Conservation (phyloP, 805 yeast species). For the Wilhelminamyces savonicus region DNA sequence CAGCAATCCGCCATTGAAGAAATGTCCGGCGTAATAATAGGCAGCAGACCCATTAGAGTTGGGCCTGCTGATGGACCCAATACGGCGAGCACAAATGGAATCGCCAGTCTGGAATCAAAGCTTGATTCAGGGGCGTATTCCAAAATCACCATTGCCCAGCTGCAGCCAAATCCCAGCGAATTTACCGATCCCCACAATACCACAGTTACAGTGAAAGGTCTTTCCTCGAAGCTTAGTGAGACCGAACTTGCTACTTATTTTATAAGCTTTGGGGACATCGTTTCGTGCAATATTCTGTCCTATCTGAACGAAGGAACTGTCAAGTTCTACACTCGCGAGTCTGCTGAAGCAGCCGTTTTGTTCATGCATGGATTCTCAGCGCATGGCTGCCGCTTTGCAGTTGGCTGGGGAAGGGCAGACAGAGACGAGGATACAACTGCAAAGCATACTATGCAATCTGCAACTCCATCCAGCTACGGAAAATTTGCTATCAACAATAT, state of each 20-base stretch:
- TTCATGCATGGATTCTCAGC: slow-evolving; percentile 23
- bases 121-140: too few relatives aligned
- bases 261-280: slow-evolving; percentile 54
- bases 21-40: slow-evolving; percentile 73
- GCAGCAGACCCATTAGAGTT: slow-evolving; percentile 75
- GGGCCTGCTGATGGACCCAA: slow-evolving; percentile 35
- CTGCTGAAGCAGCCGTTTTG: slow-evolving; percentile 34
- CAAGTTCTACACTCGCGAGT: slow-evolving; percentile 21
- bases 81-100: too few relatives aligned
- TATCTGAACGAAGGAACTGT: slow-evolving; percentile 17
- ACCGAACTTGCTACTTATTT: slow-evolving; percentile 57
- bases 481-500: slow-evolving; percentile 6
- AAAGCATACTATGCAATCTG: slow-evolving; percentile 7
- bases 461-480: slow-evolving; percentile 15
- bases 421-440: slow-evolving; percentile 8
- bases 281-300: slow-evolving; percentile 16
- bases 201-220: slow-evolving; percentile 64
- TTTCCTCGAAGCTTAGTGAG: slow-evolving; percentile 53
- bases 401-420: slow-evolving; percentile 33
- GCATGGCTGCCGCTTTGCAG: slow-evolving; percentile 20
- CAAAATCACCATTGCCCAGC: slow-evolving; percentile 36
- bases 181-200: slow-evolving; percentile 80
- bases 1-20: slow-evolving; percentile 69
- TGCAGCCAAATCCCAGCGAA: slow-evolving; percentile 50
- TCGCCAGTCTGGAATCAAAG: too few relatives aligned